phyloP scores from a whole-genome alignment of 352 stramenopile species.

The Globisporangium middletonii region DNA sequence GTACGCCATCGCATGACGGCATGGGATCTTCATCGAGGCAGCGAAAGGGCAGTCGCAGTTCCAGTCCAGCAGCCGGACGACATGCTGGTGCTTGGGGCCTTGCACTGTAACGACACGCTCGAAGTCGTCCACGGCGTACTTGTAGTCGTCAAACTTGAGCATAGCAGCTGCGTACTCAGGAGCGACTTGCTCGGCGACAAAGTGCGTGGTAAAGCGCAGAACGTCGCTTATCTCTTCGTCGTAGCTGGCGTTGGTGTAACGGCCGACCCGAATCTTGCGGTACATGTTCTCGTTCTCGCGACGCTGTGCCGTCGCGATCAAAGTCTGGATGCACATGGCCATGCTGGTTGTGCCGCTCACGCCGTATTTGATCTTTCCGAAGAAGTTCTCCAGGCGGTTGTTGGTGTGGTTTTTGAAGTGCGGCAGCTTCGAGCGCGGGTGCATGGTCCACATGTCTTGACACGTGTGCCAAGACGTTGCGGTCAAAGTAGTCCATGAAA shows the following conservation, averaged over 20 bases:
- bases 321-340: background rate
- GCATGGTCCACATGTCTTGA: slow-evolving; percentile 21
- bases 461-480: slow-evolving; percentile 19
- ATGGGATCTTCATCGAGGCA: too few relatives aligned
- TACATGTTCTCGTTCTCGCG: slow-evolving; percentile 14
- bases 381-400: slow-evolving; percentile 15
- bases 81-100: too few relatives aligned
- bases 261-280: slow-evolving; percentile 1
- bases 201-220: slow-evolving; percentile 18
- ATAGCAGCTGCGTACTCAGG: background rate
- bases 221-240: slow-evolving; percentile 17
- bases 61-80: too few relatives aligned
- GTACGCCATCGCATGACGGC: too few relatives aligned
- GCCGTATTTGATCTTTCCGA: slow-evolving; percentile 8
- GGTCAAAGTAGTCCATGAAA: slow-evolving; percentile 17
- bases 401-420: slow-evolving; percentile 20
- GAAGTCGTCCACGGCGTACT: background rate
- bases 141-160: background rate
- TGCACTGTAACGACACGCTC: too few relatives aligned
- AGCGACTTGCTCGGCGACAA: slow-evolving; percentile 11
- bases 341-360: slow-evolving; percentile 7
- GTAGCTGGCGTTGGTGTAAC: slow-evolving; percentile 10
- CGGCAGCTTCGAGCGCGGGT: slow-evolving; percentile 5
- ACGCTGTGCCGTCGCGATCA: slow-evolving; percentile 7
- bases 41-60: too few relatives aligned